Conservation (phyloP, 345 rosid species). For the Hibiscus mutabilis region DNA sequence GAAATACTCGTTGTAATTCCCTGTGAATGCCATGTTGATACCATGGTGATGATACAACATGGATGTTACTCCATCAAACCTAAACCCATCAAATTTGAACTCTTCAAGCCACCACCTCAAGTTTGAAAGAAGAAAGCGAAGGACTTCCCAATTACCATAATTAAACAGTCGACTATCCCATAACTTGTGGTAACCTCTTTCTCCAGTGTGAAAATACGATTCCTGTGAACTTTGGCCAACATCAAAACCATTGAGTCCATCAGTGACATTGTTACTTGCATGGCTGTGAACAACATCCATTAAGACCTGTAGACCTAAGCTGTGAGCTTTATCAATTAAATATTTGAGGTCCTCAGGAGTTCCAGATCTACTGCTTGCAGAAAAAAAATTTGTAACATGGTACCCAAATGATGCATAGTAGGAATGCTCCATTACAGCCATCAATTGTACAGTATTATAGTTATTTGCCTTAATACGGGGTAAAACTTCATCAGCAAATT, state of each 20-base stretch:
- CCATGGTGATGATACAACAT: constrained; percentile 83
- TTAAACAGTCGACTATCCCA: constrained; percentile 83
- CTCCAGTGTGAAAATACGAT: constrained; percentile 69
- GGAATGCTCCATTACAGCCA: constrained; percentile 85
- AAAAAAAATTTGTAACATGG: constrained; percentile 72
- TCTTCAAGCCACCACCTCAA: constrained; percentile 88
- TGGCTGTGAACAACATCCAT: constrained; percentile 80
- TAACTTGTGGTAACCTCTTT: constrained; percentile 57
- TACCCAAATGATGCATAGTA: constrained; percentile 82
- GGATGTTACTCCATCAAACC: constrained; percentile 78
- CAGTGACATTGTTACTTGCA: constrained; percentile 66
- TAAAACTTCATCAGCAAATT: constrained; percentile 68
- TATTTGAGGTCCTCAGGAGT: constrained; percentile 80
- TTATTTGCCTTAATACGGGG: constrained; percentile 66
- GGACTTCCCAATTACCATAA: constrained; percentile 82
- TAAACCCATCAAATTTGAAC: constrained; percentile 67
- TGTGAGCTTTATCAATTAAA: constrained; percentile 74
- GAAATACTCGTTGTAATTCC: constrained; percentile 61
- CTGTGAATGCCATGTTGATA: constrained; percentile 52
- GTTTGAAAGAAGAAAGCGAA: constrained; percentile 74
- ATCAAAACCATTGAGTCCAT: constrained; percentile 81
- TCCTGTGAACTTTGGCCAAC: constrained; percentile 66
- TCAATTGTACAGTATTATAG: constrained; percentile 65
- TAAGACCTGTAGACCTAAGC: constrained; percentile 58
- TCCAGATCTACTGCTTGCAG: constrained; percentile 72